phyloP scores from a whole-genome alignment of 306 rosid species.

The Cotoneaster glaucophyllus region DNA sequence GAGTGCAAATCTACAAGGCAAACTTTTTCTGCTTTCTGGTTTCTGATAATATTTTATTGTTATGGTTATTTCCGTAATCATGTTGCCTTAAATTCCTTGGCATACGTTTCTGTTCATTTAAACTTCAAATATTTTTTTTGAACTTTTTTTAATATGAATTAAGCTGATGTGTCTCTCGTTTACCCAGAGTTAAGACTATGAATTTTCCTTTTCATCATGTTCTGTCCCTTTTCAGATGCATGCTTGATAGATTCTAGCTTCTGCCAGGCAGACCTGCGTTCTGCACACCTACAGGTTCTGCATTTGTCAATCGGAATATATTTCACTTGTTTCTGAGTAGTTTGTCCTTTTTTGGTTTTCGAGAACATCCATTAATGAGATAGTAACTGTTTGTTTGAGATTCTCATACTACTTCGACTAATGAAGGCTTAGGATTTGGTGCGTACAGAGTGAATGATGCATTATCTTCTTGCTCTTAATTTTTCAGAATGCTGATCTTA shows the following conservation, averaged over 20 bases:
- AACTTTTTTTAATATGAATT: neutral
- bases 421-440: neutral
- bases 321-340: neutral
- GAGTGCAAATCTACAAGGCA: slow-evolving; percentile 96
- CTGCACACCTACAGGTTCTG: slow-evolving; percentile 92
- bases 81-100: neutral
- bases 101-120: neutral
- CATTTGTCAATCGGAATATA: neutral
- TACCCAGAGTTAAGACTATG: neutral
- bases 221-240: slow-evolving; percentile 57
- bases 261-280: slow-evolving; percentile 86
- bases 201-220: neutral
- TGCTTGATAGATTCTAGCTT: slow-evolving; percentile 78
- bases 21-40: slow-evolving; percentile 14
- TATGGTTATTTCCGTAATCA: neutral
- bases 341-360: neutral
- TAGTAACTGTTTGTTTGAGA: neutral
- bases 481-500: slow-evolving; percentile 86
- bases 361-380: neutral
- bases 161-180: neutral
- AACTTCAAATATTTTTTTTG: neutral
- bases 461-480: slow-evolving; percentile 6
- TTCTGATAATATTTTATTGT: neutral
- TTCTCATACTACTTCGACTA: neutral
- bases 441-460: neutral